Base-by-base conservation (phyloP, 78 protist genomes). In the Speleostelium caveatum region DNA sequence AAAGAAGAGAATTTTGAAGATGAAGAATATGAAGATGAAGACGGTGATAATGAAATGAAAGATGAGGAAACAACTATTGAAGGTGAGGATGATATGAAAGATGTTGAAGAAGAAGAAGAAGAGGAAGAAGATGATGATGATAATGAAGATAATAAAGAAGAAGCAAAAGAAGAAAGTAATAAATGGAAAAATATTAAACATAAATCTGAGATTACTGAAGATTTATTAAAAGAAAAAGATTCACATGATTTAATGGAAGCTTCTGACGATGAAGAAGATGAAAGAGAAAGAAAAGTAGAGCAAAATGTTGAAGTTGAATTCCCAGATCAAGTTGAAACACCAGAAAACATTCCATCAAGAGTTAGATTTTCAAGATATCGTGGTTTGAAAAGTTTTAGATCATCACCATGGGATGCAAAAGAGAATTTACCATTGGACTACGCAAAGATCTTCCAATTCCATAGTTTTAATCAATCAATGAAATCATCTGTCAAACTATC, bases 361-460 rank as follows among this genome's bases (percentile, higher is more conserved):
- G 35, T 80, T 6, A 97, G 99, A 17, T 98, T 98, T 74, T 77
- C 60, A 42, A 61, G 83, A 74, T 96, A 87, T 65, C 87, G 99
- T 10, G 99, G 99, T 5, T 77, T 97, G 67, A 66, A 94, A 71
- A 49, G 75, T 28, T 96, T 97, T 94, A 60, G 93, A 2, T 39
- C 87, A 2, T 93, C 97, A 28, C 92, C 95, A 59, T 99, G 99
- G 99, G 98, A 98, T 75, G 96, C 98, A 45, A 80, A 85, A 26
- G 99, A 99, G 90, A 87, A 89, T 39, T 91, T 99, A 22, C 99
- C 99, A 16, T 17, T 68, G 10, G 99, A 98, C 26, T 99, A 99
- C 87, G 94, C 95, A 4, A 28, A 94, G 30, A 96, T 99, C 39
- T 98, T 92, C 93, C 94, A 96, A 55, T 97, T 99, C 74, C 85